phyloP scores from a whole-genome alignment of 2,329 filamentous ascomycete genomes.

The Colletotrichum tropicale region DNA sequence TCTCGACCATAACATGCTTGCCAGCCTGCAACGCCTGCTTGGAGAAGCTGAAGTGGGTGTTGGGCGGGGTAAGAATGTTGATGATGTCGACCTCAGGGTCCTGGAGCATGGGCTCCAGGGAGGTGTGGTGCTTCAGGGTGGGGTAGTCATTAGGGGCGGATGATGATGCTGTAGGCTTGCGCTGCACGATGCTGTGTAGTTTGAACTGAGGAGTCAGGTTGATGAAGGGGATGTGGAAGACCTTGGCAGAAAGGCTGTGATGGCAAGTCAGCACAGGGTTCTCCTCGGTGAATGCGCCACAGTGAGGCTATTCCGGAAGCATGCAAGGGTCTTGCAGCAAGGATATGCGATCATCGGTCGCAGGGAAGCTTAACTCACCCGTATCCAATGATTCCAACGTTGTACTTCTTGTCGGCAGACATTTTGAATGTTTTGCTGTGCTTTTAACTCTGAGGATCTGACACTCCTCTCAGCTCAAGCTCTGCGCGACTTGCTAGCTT shows the following conservation, averaged over 20 bases:
- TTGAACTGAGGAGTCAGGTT: conserved; percentile 65
- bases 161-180: conserved; percentile 69
- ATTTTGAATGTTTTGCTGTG: not conserved
- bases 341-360: not conserved
- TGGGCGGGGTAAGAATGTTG: conserved; percentile 73
- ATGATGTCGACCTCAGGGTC: conserved; percentile 72
- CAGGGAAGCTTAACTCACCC: conserved; percentile 40
- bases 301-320: not conserved
- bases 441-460: not conserved
- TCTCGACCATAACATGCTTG: conserved; percentile 83
- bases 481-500: not conserved
- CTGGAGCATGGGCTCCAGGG: conserved; percentile 65
- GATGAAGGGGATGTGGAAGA: conserved; percentile 86
- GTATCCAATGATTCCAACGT: conserved; percentile 57
- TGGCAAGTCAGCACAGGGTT: conserved; percentile 14
- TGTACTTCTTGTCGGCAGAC: conserved; percentile 42
- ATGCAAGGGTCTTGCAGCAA: not conserved
- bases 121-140: conserved; percentile 65
- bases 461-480: not conserved
- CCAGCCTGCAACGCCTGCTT: conserved; percentile 69
- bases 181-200: conserved; percentile 78
- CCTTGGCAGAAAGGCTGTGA: conserved; percentile 67
- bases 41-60: conserved; percentile 71
- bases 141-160: conserved; percentile 75
- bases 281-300: not conserved